Evolutionary conservation across 1,284 basidiomycete genomes (phyloP).

Genomic region (Microbotryum saponariae): DNA sequence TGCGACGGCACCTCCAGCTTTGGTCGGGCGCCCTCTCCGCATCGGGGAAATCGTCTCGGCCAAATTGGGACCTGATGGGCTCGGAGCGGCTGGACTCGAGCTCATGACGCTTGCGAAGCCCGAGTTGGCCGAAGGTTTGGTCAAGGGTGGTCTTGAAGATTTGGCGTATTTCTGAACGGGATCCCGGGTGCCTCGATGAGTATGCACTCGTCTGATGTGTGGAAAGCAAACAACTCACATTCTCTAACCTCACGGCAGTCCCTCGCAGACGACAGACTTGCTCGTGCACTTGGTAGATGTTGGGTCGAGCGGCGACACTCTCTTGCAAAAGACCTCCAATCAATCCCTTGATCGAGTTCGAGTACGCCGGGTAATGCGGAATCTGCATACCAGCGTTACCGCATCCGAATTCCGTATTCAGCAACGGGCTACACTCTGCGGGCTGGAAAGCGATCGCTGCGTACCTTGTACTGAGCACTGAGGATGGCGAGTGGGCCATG

Average conservation of each 20-base stretch:
- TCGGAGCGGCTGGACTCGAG: slow-evolving; percentile 2
- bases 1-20: slow-evolving; percentile 10
- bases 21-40: slow-evolving; percentile 41
- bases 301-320: slow-evolving; percentile 31
- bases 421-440: neutral
- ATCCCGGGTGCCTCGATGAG: no score
- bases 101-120: slow-evolving; percentile 9
- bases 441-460: neutral
- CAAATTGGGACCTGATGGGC: slow-evolving; percentile 3
- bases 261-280: slow-evolving; percentile 36
- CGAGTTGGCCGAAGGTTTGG: slow-evolving; percentile 2
- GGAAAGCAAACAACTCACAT: slow-evolving; percentile 6
- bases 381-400: slow-evolving; percentile 43
- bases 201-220: neutral
- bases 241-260: slow-evolving; percentile 27
- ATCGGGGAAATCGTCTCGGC: slow-evolving; percentile 40
- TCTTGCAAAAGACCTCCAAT: slow-evolving; percentile 53
- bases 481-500: slow-evolving; percentile 92
- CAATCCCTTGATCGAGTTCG: slow-evolving; percentile 70
- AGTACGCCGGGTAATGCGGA: slow-evolving; percentile 88
- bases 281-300: slow-evolving; percentile 39
- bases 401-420: neutral
- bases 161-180: slow-evolving; percentile 24
- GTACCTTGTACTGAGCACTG: slow-evolving; percentile 78
- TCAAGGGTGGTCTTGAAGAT: neutral